A percentile compares a stretch with the other conserved stretches of the same genome.
Evolutionary conservation across 2,329 filamentous ascomycete species (phyloP).

Genomic region (Microdochium paspali): DNA sequence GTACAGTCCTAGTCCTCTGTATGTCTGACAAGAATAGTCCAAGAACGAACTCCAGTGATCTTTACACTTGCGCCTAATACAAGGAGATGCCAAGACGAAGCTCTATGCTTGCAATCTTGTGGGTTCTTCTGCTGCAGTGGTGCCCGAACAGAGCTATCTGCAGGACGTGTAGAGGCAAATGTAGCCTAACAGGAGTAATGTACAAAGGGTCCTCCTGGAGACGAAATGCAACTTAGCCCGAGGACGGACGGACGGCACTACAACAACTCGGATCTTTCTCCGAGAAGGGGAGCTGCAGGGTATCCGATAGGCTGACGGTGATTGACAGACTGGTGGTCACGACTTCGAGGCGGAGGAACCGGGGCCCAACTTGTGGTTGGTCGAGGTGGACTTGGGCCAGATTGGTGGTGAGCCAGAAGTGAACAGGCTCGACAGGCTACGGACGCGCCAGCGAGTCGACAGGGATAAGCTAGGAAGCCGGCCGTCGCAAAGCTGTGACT

Average conservation of each 20-base stretch:
- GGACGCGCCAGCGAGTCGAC: neutral
- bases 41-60: neutral
- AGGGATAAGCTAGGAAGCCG: neutral
- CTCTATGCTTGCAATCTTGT: constrained; percentile 51
- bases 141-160: constrained; percentile 5
- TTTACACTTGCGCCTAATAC: neutral
- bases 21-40: constrained; percentile 7
- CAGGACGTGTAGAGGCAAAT: constrained; percentile 2
- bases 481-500: neutral
- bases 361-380: neutral
- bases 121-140: neutral
- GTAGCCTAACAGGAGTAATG: neutral
- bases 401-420: neutral
- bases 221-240: neutral
- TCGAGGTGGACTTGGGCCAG: neutral
- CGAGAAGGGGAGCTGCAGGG: no score
- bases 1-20: constrained; percentile 37
- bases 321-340: no score
- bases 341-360: no score
- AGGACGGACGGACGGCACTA: neutral
- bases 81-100: constrained; percentile 41
- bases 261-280: neutral
- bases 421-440: neutral
- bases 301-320: no score
- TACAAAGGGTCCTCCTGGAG: neutral